Conservation (phyloP, 2,329 filamentous ascomycete species). For the Fusarium sp. region DNA sequence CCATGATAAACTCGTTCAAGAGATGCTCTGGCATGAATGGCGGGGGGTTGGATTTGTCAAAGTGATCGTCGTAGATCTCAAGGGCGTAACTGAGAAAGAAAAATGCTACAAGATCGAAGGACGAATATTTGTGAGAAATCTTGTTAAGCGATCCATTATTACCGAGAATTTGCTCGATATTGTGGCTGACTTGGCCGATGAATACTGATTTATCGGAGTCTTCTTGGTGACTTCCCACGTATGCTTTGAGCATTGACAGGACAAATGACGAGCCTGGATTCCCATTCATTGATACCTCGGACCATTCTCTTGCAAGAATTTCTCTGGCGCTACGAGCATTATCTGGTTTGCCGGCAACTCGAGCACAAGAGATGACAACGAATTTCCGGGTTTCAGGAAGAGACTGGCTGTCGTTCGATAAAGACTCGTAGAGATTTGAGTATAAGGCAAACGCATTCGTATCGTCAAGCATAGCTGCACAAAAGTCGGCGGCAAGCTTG, state of each 20-base stretch:
- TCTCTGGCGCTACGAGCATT: slow-evolving; percentile 32
- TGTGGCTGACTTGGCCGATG: slow-evolving; percentile 15
- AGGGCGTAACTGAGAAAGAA: slow-evolving; percentile 40
- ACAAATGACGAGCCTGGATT: slow-evolving; percentile 26
- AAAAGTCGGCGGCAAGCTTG: slow-evolving; percentile 48
- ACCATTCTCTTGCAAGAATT: slow-evolving; percentile 24
- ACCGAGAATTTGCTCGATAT: slow-evolving; percentile 21
- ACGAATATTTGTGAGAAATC: slow-evolving; percentile 27
- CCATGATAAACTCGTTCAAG: slow-evolving; percentile 40
- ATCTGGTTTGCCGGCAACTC: slow-evolving; percentile 36
- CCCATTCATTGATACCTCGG: not conserved
- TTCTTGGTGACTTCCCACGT: slow-evolving; percentile 32
- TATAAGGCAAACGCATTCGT: slow-evolving; percentile 44
- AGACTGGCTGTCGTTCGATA: slow-evolving; percentile 8
- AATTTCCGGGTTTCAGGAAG: slow-evolving; percentile 15
- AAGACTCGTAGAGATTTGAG: slow-evolving; percentile 20
- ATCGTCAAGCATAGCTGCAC: slow-evolving; percentile 45
- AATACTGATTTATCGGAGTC: slow-evolving; percentile 9
- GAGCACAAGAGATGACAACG: slow-evolving; percentile 39
- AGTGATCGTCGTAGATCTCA: slow-evolving; percentile 36
- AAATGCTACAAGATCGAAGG: slow-evolving; percentile 43
- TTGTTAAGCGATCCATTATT: slow-evolving; percentile 18
- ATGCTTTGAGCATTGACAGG: slow-evolving; percentile 37
- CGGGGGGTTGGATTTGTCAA: slow-evolving; percentile 8
- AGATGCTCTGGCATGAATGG: slow-evolving; percentile 32